phyloP scores from a whole-genome alignment of 805 yeast species.

The Ogataea allantospora region DNA sequence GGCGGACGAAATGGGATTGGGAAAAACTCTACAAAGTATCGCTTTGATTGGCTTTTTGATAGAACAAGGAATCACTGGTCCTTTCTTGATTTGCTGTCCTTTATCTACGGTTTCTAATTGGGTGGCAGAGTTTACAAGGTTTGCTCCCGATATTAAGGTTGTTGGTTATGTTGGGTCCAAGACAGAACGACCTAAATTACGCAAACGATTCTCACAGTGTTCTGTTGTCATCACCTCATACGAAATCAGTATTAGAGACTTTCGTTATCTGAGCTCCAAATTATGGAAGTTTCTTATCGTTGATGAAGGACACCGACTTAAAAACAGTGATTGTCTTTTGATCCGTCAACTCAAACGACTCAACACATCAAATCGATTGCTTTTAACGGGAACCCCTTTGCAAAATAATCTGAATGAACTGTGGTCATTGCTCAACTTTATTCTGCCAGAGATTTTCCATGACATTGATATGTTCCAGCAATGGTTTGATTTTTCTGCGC shows the following conservation, averaged over 20 bases:
- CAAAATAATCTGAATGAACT: slow-evolving; percentile 88
- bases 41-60: slow-evolving; percentile 71
- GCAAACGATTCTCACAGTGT: slow-evolving; percentile 31
- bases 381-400: slow-evolving; percentile 94
- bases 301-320: slow-evolving; percentile 94
- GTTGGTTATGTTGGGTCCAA: slow-evolving; percentile 66
- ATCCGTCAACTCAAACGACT: slow-evolving; percentile 69
- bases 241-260: slow-evolving; percentile 75
- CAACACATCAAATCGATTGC: slow-evolving; percentile 65
- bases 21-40: slow-evolving; percentile 89
- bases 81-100: slow-evolving; percentile 78
- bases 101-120: slow-evolving; percentile 85
- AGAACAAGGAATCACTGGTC: slow-evolving; percentile 77
- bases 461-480: slow-evolving; percentile 86
- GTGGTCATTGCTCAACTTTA: slow-evolving; percentile 89
- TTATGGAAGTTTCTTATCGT: slow-evolving; percentile 84
- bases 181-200: slow-evolving; percentile 47
- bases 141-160: slow-evolving; percentile 69
- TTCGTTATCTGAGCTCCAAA: slow-evolving; percentile 46
- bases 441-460: slow-evolving; percentile 88
- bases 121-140: slow-evolving; percentile 66
- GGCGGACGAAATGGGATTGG: slow-evolving; percentile 98
- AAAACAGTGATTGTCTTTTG: slow-evolving; percentile 76
- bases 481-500: slow-evolving; percentile 85
- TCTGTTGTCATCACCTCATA: slow-evolving; percentile 77